Percentiles rank a stretch among this genome's conserved stretches.
phyloP scores from a whole-genome alignment of 805 yeast genomes.

The Wickerhamomyces hampshirensis region DNA sequence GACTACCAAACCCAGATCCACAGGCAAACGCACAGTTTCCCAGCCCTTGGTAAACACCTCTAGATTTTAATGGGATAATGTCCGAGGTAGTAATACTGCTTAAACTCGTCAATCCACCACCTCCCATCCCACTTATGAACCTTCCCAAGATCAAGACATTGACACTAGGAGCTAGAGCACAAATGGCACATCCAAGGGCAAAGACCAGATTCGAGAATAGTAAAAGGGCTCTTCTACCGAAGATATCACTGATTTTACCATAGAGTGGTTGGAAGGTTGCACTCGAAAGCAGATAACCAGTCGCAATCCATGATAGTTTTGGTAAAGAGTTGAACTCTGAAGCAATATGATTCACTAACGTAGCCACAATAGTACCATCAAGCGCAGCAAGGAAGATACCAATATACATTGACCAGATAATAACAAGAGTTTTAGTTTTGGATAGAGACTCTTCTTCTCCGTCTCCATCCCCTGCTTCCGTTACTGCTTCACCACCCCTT shows the following conservation, averaged over 20 bases:
- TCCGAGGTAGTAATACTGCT: constrained; percentile 76
- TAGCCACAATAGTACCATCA: constrained; percentile 65
- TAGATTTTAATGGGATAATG: constrained; percentile 65
- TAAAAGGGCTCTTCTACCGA: constrained; percentile 55
- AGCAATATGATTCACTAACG: constrained; percentile 60
- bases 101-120: constrained; percentile 77
- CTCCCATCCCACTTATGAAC: constrained; percentile 82
- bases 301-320: constrained; percentile 68
- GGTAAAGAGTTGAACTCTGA: constrained; percentile 63
- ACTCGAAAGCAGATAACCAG: constrained; percentile 61
- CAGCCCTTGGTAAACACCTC: constrained; percentile 82
- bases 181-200: constrained; percentile 51
- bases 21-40: constrained; percentile 71
- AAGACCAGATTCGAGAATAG: constrained; percentile 52
- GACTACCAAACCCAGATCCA: constrained; percentile 74
- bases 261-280: constrained; percentile 72
- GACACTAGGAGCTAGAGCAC: constrained; percentile 47
- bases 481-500: constrained; percentile 1
- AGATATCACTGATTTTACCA: constrained; percentile 68
- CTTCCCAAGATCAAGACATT: constrained; percentile 47
- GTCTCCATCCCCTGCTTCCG: constrained; percentile 8
- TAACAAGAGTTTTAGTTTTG: constrained; percentile 23
- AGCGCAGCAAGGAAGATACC: constrained; percentile 57
- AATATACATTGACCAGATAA: constrained; percentile 38
- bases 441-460: constrained; percentile 5